These are phyloP conservation scores for Capronia americana DNA, from an alignment of 2,329 filamentous ascomycete genomes.

Conservation along the genomic window DNA sequence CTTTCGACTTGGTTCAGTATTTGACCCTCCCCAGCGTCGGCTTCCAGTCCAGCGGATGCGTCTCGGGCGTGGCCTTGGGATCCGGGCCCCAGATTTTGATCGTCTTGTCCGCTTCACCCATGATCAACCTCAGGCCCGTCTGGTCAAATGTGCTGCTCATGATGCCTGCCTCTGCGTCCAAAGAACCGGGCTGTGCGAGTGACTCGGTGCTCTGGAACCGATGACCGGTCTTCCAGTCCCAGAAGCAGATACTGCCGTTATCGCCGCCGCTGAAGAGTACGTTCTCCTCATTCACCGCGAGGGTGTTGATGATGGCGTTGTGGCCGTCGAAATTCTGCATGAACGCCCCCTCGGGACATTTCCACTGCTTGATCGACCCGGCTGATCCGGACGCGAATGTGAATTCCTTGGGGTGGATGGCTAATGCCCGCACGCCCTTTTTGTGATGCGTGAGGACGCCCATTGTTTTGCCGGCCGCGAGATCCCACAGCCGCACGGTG, in stretches of 20 bases:
- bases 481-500: constrained; percentile 90
- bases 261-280: constrained; percentile 94
- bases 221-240: constrained; percentile 98
- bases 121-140: constrained; percentile 87
- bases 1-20: constrained; percentile 55
- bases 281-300: constrained; percentile 92
- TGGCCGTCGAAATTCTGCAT: constrained; percentile 99
- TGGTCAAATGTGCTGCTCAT: constrained; percentile 93
- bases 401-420: constrained; percentile 88
- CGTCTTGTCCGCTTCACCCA: constrained; percentile 95
- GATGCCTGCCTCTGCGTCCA: constrained; percentile 92
- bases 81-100: constrained; percentile 99
- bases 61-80: constrained; percentile 86
- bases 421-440: constrained; percentile 87
- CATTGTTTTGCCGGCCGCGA: constrained; percentile 95
- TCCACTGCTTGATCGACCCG: constrained; percentile 98
- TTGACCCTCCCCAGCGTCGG: constrained; percentile 79
- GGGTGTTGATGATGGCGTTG: constrained; percentile 93
- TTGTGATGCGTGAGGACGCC: constrained; percentile 97
- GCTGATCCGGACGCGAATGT: constrained; percentile 94
- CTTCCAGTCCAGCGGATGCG: constrained; percentile 91
- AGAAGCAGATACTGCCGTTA: constrained; percentile 96
- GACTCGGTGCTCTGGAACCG: constrained; percentile 89
- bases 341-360: constrained; percentile 95
- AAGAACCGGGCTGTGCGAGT: constrained; percentile 87